Percentiles rank a stretch among this genome's conserved stretches.
These are phyloP conservation scores for Coelastrella sp. DNA, from an alignment of 139 green algal species.

Conservation along the genomic window DNA sequence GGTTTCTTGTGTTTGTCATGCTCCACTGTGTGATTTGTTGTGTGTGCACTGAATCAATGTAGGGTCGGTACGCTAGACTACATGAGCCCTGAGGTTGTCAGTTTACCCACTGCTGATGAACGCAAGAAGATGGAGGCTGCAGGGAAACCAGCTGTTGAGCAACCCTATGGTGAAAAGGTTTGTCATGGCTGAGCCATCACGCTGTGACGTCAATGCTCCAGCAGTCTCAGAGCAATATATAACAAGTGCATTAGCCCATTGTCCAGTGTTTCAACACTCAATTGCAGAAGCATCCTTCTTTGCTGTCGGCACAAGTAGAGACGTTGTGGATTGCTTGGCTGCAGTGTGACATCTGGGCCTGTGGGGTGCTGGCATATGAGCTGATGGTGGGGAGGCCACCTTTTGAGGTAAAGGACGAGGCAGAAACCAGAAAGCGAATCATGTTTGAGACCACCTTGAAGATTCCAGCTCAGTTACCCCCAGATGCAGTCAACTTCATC, in stretches of 20 bases:
- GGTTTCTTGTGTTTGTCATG: too few relatives aligned
- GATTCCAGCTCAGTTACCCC: conserved; percentile 29
- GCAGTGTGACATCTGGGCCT: conserved; percentile 57
- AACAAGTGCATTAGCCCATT: background rate
- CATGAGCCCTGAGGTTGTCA: conserved; percentile 54
- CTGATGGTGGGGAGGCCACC: conserved; percentile 64
- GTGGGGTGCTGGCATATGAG: conserved; percentile 68
- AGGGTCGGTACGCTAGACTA: conserved; percentile 33
- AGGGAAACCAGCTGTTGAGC: conserved; percentile 19
- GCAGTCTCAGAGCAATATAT: background rate
- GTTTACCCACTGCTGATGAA: conserved; percentile 49
- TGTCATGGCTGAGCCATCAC: background rate
- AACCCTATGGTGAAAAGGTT: conserved; percentile 49
- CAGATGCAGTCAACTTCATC: conserved; percentile 44
- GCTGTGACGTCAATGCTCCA: too few relatives aligned
- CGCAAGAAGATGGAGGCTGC: conserved; percentile 37
- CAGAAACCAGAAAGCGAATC: conserved; percentile 47
- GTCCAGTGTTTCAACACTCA: background rate
- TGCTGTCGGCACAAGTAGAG: too few relatives aligned
- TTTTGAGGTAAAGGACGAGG: conserved; percentile 62
- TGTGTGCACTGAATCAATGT: background rate
- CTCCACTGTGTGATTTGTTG: too few relatives aligned
- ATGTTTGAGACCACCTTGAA: conserved; percentile 46
- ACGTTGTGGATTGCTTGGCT: too few relatives aligned
- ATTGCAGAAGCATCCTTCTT: too few relatives aligned